Evolutionary conservation across 768 basidiomycete genomes (phyloP), one percentile per base, ranked within the genome.

Genomic region (Suillus tomentosus): DNA sequence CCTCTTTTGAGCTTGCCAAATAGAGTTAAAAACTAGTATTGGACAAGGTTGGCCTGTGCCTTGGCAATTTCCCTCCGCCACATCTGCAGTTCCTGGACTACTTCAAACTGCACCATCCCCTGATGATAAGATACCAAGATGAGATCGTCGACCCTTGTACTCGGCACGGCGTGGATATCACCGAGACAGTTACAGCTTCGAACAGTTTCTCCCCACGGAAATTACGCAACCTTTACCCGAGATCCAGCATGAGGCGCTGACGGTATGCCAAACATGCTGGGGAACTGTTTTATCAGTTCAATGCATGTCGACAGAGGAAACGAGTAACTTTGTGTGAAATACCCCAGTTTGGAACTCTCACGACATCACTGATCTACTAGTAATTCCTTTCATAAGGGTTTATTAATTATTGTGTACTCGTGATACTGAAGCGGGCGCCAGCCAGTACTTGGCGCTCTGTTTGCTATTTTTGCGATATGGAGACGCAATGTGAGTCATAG

Each of bases 181-280:
- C 55, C n/a, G n/a, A 31, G 31, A 36, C 19, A 13, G 36, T 57
- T 37, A 15, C 65, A 92, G 90, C 87, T 95, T 84, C 92, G 94
- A 81, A 78, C 81, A 3, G 6, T 84, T 88, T 3, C 93, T 92
- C 0, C 31, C 93, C 93, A 71, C 83, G 24, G 91, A 92, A 68
- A 83, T 95, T 60, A 94, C 94, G 90, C 93, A 92, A 1, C 84
- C 87, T 0, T 79, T 94, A 56, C 93, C 94, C 0, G 17, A 42
- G 6, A 17, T 76, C 85, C 31, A 80, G 77, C 6, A 66, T 88
- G 27, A 5, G 85, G 84, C 0, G 54, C 79, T 1, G 87, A 89
- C 60, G 86, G 87, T 13, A 71, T 81, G 64, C 85, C 84, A 5
- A 31, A 31, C 31, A 31, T 31, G 31, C 31, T 31, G 31, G 31